phyloP scores from a whole-genome alignment of 164 flowering plant genomes.

The Umbellularia californica region DNA sequence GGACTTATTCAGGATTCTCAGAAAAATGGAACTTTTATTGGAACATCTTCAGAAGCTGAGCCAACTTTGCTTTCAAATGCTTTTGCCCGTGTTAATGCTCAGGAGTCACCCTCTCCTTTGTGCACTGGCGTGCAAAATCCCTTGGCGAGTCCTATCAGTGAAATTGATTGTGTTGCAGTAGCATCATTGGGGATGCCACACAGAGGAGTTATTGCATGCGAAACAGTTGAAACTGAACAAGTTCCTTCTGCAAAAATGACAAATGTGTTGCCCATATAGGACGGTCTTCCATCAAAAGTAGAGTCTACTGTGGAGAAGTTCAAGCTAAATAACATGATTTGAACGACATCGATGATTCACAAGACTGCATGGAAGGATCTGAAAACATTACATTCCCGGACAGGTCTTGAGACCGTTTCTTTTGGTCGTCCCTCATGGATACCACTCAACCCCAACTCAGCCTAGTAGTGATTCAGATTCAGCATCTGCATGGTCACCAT shows the following conservation, averaged over 20 bases:
- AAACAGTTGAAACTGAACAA: conserved; percentile 13
- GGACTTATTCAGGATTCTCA: conserved; percentile 31
- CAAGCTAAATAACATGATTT: conserved; percentile 58
- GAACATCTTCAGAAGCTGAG: conserved; percentile 17
- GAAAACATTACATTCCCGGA: conserved; percentile 31
- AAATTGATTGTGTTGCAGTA: conserved; percentile 2
- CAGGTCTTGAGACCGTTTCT: conserved; percentile 28
- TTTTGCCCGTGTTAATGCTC: conserved; percentile 1
- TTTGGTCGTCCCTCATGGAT: conserved; percentile 41
- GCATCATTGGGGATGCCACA: conserved; percentile 27
- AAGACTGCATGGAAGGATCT: conserved; percentile 44
- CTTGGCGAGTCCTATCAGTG: conserved; percentile 5
- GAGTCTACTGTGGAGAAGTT: conserved; percentile 19
- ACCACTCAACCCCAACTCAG: conserved; percentile 67
- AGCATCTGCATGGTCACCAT: conserved; percentile 68
- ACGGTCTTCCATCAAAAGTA: conserved; percentile 17
- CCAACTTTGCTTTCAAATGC: conserved; percentile 29
- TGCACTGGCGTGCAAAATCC: conserved; percentile 8
- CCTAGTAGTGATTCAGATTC: conserved; percentile 86
- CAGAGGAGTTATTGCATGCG: conserved; percentile 11
- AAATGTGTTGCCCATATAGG: conserved; percentile 14
- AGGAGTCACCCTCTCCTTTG: conserved; percentile 13
- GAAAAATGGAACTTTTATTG: conserved; percentile 27
- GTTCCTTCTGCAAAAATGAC: conserved; percentile 20
- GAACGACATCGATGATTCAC: conserved; percentile 55